phyloP scores from a whole-genome alignment of 2,329 filamentous ascomycete species.

The Venturia carpophila region DNA sequence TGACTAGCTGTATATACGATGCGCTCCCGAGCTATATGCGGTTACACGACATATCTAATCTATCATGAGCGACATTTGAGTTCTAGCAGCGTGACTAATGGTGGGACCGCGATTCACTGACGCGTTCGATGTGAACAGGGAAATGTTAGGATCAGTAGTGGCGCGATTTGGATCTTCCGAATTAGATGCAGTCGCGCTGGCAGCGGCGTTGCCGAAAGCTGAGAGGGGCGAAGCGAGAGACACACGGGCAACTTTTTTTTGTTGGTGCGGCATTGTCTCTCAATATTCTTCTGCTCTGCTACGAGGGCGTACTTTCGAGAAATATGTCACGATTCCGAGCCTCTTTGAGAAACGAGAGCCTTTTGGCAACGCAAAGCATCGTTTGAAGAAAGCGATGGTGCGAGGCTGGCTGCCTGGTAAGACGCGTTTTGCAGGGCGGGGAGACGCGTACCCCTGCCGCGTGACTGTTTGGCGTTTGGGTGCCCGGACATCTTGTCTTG shows the following conservation, averaged over 20 bases:
- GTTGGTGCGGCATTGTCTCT: too few relatives aligned
- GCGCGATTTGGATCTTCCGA: not conserved
- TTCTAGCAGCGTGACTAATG: not conserved
- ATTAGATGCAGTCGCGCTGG: not conserved
- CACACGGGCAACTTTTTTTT: not conserved
- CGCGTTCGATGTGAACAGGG: not conserved
- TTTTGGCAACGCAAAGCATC: not conserved
- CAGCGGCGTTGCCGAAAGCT: constrained; percentile 5
- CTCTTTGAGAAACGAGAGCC: too few relatives aligned
- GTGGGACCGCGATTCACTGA: not conserved
- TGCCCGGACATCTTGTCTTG: not conserved
- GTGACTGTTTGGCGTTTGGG: not conserved
- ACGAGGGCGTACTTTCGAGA: too few relatives aligned
- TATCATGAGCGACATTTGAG: not conserved
- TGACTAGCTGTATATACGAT: not conserved
- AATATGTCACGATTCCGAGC: too few relatives aligned
- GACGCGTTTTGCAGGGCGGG: not conserved
- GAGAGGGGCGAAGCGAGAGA: not conserved
- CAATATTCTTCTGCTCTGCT: too few relatives aligned
- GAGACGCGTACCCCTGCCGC: not conserved
- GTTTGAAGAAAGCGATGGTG: not conserved
- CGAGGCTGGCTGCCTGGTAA: not conserved
- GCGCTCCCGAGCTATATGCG: not conserved
- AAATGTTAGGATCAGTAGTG: not conserved
- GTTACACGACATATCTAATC: not conserved